These are phyloP conservation scores for Inga leiocalycina DNA, from an alignment of 306 rosid genomes.

Conservation along the genomic window DNA sequence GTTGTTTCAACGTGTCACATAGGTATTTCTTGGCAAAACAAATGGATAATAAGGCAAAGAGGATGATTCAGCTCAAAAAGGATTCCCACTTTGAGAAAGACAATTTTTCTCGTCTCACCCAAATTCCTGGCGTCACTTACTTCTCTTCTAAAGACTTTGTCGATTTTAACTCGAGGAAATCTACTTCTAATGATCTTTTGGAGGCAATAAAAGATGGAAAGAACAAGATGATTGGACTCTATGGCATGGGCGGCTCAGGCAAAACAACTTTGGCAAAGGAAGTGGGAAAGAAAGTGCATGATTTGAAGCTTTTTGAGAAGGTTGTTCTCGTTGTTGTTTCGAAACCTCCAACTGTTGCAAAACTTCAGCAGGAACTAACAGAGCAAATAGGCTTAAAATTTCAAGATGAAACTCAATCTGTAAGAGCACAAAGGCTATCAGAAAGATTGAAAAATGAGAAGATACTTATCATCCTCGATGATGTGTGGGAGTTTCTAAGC, in stretches of 20 bases:
- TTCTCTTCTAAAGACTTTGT: neutral
- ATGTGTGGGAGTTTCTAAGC: neutral
- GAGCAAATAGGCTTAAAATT: neutral
- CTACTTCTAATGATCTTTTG: neutral
- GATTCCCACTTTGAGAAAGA: neutral
- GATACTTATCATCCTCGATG: slow-evolving; percentile 18
- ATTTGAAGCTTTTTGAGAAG: neutral
- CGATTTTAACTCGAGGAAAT: neutral
- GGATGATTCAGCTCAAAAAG: neutral
- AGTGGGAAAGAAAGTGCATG: neutral
- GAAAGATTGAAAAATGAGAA: neutral
- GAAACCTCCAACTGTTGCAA: neutral
- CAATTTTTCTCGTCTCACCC: neutral
- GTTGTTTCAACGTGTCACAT: neutral
- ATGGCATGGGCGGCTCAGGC: slow-evolving; percentile 11
- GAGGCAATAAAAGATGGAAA: neutral
- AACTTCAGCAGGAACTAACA: neutral
- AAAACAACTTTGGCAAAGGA: slow-evolving; percentile 7
- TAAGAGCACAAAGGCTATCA: neutral
- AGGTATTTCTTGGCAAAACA: neutral
- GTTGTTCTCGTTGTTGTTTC: neutral
- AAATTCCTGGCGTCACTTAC: neutral
- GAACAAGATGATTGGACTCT: neutral
- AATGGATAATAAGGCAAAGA: neutral
- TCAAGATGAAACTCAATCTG: neutral